Evolutionary conservation across 2,329 filamentous ascomycete species (phyloP).

Genomic region (Aspergillus uvarum): DNA sequence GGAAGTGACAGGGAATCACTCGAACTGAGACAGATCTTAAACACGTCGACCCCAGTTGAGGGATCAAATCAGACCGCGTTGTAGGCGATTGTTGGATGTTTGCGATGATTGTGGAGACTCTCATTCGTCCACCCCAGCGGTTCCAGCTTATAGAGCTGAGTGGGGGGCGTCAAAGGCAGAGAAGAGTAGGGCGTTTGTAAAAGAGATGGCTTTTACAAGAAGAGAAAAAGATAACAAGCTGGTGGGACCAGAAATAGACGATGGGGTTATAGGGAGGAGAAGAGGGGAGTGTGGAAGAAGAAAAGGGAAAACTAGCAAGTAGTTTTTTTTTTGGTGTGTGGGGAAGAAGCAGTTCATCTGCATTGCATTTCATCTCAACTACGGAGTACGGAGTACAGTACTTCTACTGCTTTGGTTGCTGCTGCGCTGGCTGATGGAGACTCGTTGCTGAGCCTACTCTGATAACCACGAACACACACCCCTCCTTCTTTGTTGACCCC

Average conservation of each 20-base stretch:
- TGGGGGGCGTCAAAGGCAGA: background rate
- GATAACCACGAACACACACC: background rate
- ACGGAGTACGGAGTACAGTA: no score
- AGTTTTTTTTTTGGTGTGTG: background rate
- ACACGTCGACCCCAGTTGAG: background rate
- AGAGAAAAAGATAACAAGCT: background rate
- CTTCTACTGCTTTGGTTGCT: background rate
- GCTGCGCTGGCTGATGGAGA: constrained; percentile 28
- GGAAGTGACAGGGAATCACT: no score
- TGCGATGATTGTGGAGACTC: constrained; percentile 14
- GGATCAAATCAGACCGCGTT: background rate
- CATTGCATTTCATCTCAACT: background rate
- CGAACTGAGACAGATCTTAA: constrained; percentile 2
- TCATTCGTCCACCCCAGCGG: constrained; percentile 23
- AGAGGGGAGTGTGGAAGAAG: background rate
- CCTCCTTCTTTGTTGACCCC: no score
- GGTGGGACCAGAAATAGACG: background rate
- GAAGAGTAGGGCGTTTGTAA: background rate
- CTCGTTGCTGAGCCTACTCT: constrained; percentile 22
- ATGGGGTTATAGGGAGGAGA: background rate
- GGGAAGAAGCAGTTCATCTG: background rate
- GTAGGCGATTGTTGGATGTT: background rate
- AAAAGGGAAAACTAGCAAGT: background rate
- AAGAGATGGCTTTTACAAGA: no score
- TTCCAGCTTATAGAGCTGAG: constrained; percentile 16